Percentiles rank a stretch among this genome's conserved stretches.
These are phyloP conservation scores for Colletotrichum brevisporum DNA, from an alignment of 2,329 filamentous ascomycete species.

Conservation along the genomic window DNA sequence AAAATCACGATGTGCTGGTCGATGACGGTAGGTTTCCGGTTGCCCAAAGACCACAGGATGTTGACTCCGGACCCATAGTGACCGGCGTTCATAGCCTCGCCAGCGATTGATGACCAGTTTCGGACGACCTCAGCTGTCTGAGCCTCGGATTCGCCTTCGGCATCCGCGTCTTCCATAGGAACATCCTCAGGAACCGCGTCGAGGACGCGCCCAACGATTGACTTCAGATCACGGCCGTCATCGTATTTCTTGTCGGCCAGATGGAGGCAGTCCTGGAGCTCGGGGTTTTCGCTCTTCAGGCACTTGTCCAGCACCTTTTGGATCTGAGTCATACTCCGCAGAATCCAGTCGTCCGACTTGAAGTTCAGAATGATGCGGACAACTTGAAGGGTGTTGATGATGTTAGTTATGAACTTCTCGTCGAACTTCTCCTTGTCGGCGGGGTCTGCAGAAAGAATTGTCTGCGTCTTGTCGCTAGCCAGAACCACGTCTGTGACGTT, in stretches of 20 bases:
- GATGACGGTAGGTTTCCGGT: conserved; percentile 87
- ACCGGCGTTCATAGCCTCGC: conserved; percentile 84
- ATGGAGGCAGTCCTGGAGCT: conserved; percentile 94
- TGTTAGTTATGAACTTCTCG: conserved; percentile 86
- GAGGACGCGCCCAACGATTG: conserved; percentile 85
- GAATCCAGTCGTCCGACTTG: conserved; percentile 92
- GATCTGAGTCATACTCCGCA: conserved; percentile 80
- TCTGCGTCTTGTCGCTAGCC: conserved; percentile 81
- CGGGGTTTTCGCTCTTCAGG: conserved; percentile 87
- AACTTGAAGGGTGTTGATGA: conserved; percentile 95
- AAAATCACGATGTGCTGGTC: conserved; percentile 89
- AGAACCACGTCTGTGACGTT: conserved; percentile 91
- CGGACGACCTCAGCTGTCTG: conserved; percentile 89
- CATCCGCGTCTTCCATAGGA: conserved; percentile 82
- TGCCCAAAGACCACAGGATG: conserved; percentile 90
- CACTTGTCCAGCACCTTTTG: conserved; percentile 93
- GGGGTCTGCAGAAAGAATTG: conserved; percentile 71
- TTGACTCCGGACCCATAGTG: conserved; percentile 93
- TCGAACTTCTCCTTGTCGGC: conserved; percentile 80
- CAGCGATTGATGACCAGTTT: conserved; percentile 87
- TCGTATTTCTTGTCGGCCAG: conserved; percentile 78
- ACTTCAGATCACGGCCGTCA: conserved; percentile 78
- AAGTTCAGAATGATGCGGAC: conserved; percentile 90
- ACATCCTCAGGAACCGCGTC: conserved; percentile 88
- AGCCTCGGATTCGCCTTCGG: conserved; percentile 85